A percentile compares a stretch with the other conserved stretches of the same genome.
phyloP scores from a whole-genome alignment of 139 green algal species.

The Coccomyxa sp. region DNA sequence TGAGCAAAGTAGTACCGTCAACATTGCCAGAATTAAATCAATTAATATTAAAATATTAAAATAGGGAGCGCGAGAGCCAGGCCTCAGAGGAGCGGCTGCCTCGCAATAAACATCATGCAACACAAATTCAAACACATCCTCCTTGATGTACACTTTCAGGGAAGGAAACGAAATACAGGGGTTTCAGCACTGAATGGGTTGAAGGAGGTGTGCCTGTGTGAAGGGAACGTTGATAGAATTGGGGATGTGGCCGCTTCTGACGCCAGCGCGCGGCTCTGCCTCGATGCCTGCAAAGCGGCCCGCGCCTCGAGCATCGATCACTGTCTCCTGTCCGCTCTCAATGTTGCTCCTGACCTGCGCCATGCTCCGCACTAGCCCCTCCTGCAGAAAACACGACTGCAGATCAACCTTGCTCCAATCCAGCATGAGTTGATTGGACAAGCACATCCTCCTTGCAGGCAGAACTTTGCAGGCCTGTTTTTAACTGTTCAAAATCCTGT shows the following conservation, averaged over 20 bases:
- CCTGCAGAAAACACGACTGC: constrained; percentile 12
- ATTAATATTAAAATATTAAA: background rate
- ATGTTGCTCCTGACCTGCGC: constrained; percentile 57
- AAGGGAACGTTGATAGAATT: constrained; percentile 79
- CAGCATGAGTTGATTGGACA: background rate
- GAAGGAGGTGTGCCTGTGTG: background rate
- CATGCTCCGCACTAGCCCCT: constrained; percentile 39
- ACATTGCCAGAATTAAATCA: background rate
- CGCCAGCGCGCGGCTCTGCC: constrained; percentile 73
- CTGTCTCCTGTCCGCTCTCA: constrained; percentile 26
- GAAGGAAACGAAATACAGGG: background rate
- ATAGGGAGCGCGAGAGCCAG: too few species aligned
- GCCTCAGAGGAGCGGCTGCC: background rate
- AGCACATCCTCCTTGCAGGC: too few species aligned
- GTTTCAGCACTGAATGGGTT: background rate
- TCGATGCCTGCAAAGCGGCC: constrained; percentile 69
- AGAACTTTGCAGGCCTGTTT: too few species aligned
- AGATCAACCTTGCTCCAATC: background rate
- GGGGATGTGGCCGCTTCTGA: constrained; percentile 83
- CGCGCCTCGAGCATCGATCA: constrained; percentile 76
- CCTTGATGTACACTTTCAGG: background rate
- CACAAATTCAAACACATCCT: background rate
- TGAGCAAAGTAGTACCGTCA: background rate
- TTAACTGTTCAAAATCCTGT: too few species aligned
- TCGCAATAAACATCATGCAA: background rate